A percentile compares a stretch with the other conserved stretches of the same genome.
Conservation (phyloP, 768 basidiomycete species). For the Gymnopilus junonius region DNA sequence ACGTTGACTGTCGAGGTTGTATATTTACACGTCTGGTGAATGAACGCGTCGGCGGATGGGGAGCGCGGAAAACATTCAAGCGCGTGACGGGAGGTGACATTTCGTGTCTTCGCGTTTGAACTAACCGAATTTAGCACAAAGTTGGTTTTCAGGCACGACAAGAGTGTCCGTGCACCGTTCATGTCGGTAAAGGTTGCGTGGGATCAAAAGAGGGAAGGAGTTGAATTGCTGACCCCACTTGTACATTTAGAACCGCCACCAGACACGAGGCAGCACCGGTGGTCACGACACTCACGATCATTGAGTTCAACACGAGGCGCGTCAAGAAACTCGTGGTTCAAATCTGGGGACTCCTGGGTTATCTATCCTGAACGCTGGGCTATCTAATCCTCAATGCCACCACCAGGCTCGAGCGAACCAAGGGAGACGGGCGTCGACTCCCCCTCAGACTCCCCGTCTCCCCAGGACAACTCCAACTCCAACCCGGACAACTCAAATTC, state of each 20-base stretch:
- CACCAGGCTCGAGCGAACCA: neutral
- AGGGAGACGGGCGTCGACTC: neutral
- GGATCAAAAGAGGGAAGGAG: neutral
- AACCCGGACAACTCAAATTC: conserved; percentile 2
- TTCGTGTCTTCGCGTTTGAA: neutral
- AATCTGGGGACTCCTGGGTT: conserved; percentile 3
- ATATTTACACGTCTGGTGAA: neutral
- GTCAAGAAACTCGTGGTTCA: conserved; percentile 5
- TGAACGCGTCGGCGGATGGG: neutral
- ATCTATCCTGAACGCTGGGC: neutral
- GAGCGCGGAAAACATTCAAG: neutral
- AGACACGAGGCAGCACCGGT: neutral
- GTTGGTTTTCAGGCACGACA: conserved; percentile 1
- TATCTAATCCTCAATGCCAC: conserved; percentile 5
- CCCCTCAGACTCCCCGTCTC: neutral
- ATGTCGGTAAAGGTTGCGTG: neutral
- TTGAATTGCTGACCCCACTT: neutral
- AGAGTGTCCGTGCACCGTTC: conserved; percentile 1
- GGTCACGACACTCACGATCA: conserved; percentile 5
- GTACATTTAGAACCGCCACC: neutral
- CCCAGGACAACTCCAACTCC: neutral
- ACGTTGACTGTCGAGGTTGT: neutral
- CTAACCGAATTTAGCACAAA: neutral
- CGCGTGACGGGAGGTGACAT: conserved; percentile 2
- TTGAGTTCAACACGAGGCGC: conserved; percentile 6